Evolutionary conservation across 2,329 filamentous ascomycete species (phyloP).

Genomic region (Microsporum canis): DNA sequence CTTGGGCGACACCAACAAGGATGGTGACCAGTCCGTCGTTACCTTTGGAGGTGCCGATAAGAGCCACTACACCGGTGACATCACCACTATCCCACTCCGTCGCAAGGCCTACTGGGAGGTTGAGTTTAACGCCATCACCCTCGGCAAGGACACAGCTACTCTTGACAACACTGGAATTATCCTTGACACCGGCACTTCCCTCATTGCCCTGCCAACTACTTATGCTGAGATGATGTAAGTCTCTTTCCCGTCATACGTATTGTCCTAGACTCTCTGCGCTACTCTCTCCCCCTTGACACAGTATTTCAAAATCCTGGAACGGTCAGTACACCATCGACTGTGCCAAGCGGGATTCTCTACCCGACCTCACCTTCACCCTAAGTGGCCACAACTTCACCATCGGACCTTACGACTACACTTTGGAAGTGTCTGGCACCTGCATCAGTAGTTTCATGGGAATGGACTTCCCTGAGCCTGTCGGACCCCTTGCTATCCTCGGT

Average conservation of each 20-base stretch:
- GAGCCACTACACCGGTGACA: constrained; percentile 69
- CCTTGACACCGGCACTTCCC: constrained; percentile 93
- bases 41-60: constrained; percentile 83
- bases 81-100: constrained; percentile 86
- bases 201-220: constrained; percentile 85
- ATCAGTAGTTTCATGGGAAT: constrained; percentile 98
- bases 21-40: constrained; percentile 68
- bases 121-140: constrained; percentile 80
- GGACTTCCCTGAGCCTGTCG: constrained; percentile 74
- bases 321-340: constrained; percentile 96
- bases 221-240: constrained; percentile 77
- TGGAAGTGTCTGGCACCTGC: constrained; percentile 89
- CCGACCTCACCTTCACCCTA: constrained; percentile 84
- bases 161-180: constrained; percentile 93
- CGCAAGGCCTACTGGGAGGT: constrained; percentile 99
- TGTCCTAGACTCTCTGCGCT: no score
- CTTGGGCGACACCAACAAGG: constrained; percentile 62
- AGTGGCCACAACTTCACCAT: constrained; percentile 91
- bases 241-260: background rate
- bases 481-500: constrained; percentile 87
- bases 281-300: no score
- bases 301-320: no score
- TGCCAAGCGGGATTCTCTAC: constrained; percentile 65
- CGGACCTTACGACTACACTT: constrained; percentile 78
- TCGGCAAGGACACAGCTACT: constrained; percentile 75